phyloP scores from a whole-genome alignment of 257 asterid species.

The Solanum chaucha region DNA sequence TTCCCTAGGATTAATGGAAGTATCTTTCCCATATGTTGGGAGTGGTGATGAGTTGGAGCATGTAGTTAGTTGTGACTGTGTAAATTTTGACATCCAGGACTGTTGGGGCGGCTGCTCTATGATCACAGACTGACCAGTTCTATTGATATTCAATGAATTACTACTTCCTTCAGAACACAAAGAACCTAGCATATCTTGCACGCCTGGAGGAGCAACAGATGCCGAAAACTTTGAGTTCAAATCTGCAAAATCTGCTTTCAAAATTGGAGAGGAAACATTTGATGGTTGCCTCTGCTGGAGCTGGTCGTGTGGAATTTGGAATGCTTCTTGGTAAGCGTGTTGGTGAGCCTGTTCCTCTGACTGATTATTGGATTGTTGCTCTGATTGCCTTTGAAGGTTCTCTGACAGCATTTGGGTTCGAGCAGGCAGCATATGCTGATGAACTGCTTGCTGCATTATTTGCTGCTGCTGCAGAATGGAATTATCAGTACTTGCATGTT shows the following conservation, averaged over 20 bases:
- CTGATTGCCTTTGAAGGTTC: slow-evolving; percentile 43
- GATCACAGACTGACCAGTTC: slow-evolving; percentile 43
- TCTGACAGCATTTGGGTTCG: slow-evolving; percentile 61
- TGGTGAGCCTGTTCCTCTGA: slow-evolving; percentile 35
- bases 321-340: slow-evolving; percentile 48
- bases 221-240: slow-evolving; percentile 40
- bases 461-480: slow-evolving; percentile 40
- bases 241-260: slow-evolving; percentile 46
- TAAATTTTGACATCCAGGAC: slow-evolving; percentile 52
- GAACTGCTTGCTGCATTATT: slow-evolving; percentile 29
- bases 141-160: slow-evolving; percentile 44
- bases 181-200: slow-evolving; percentile 70
- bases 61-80: slow-evolving; percentile 28
- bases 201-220: slow-evolving; percentile 32
- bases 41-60: slow-evolving; percentile 34
- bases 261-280: slow-evolving; percentile 51
- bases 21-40: slow-evolving; percentile 51
- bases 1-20: slow-evolving; percentile 37
- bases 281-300: slow-evolving; percentile 61
- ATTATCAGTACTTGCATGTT: slow-evolving; percentile 45
- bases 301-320: slow-evolving; percentile 46
- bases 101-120: slow-evolving; percentile 57
- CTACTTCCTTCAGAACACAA: slow-evolving; percentile 58
- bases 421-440: slow-evolving; percentile 44
- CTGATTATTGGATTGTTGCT: slow-evolving; percentile 43